Base-by-base conservation (phyloP, 768 basidiomycete species). In the Boletus eberwhitei region DNA sequence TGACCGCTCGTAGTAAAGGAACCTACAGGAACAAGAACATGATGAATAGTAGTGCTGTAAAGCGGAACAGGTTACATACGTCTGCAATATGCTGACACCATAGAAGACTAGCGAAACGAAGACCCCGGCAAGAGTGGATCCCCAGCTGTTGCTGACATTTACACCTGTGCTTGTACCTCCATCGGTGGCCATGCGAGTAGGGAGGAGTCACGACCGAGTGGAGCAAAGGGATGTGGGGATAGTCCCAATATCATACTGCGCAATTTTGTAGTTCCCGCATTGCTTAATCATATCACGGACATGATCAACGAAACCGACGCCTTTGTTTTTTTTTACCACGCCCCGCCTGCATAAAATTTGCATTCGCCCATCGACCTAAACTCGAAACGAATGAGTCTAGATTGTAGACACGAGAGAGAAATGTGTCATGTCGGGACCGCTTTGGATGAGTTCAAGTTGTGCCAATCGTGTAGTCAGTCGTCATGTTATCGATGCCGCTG, bases 1-100 rank as follows among this genome's bases (percentile, higher is more conserved):
- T 37, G 26, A 65, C 59, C 36, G 56, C 24, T 64, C 65, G 22
- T 67, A 65, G 55, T 67, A 65, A 22, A 67, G 53, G 40, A 67
- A 64, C 14, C 65, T 65, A 37, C 21, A 36, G 12, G n/a, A 31
- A 37, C 29, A 40, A 24, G 19, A n/a, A 46, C 21, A 16, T 19
- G 36, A 47, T 48, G 5, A 43, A 19, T 8, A 56, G 7, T 24
- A 26, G 22, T 14, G 4, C 22, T 29, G 14, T 19, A 39, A 42
- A 43, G 29, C 44, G 12, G 34, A 26, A 35, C 12, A 9, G 12
- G n/a, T n/a, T 19, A 52, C 64, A 26, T 42, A 66, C 64, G 61
- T 64, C 52, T 66, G 64, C 19, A 63, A 42, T 60, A 65, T 58
- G 48, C 64, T 65, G 52, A 65, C 21, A 12, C 64, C 59, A 53